A percentile compares a stretch with the other conserved stretches of the same genome.
phyloP scores from a whole-genome alignment of 352 stramenopile species.

The Elongisporangium anandrum region DNA sequence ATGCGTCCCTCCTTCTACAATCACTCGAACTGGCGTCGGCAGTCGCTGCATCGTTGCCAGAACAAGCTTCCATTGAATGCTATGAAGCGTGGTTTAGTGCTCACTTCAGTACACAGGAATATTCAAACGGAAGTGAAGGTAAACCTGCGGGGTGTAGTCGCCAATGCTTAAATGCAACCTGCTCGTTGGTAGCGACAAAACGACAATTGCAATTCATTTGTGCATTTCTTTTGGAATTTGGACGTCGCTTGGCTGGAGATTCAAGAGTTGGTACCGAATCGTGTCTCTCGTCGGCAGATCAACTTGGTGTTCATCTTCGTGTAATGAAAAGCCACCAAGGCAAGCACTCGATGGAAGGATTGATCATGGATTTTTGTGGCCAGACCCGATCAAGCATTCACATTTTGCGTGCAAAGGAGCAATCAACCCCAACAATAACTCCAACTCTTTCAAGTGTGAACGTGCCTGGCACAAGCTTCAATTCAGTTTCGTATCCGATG shows the following conservation, averaged over 20 bases:
- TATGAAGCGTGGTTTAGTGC: constrained; percentile 25
- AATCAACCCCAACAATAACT: neutral
- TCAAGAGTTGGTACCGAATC: neutral
- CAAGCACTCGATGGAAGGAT: constrained; percentile 10
- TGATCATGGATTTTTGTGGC: constrained; percentile 31
- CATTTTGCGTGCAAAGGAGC: constrained; percentile 15
- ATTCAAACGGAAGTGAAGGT: neutral
- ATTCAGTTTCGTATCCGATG: constrained; percentile 1
- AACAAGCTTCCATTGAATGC: neutral
- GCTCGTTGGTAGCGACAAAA: constrained; percentile 19
- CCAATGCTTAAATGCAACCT: constrained; percentile 8
- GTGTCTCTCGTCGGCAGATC: constrained; percentile 5
- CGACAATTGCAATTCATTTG: constrained; percentile 34
- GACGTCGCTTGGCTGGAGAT: constrained; percentile 9
- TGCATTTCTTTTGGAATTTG: constrained; percentile 31
- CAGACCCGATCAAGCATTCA: constrained; percentile 19
- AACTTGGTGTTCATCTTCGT: constrained; percentile 27
- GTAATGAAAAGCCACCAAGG: constrained; percentile 33
- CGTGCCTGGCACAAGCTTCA: neutral
- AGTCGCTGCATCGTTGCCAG: neutral
- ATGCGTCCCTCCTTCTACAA: constrained; percentile 12
- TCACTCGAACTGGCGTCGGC: constrained; percentile 22
- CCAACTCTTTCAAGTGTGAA: neutral
- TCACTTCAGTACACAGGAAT: constrained; percentile 11
- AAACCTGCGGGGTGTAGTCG: neutral